These are phyloP conservation scores for Clitoria ternatea DNA, from an alignment of 306 rosid species.

Conservation along the genomic window DNA sequence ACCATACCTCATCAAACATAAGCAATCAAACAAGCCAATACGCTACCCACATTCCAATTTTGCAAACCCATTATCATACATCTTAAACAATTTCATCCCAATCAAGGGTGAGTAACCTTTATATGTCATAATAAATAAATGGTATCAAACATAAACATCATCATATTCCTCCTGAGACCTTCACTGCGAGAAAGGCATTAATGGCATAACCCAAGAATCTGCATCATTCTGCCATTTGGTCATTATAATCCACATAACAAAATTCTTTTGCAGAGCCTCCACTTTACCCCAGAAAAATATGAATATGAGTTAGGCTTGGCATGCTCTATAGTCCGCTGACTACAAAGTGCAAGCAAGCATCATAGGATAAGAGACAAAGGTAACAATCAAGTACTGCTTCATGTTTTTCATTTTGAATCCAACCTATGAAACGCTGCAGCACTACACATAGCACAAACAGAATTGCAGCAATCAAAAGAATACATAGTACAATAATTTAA, in stretches of 20 bases:
- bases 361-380: not conserved
- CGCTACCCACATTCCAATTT: not conserved
- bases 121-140: not conserved
- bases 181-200: not conserved
- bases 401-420: constrained; percentile 14
- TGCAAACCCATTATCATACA: not conserved
- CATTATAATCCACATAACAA: not conserved
- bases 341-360: not conserved
- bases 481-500: not conserved
- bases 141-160: not conserved
- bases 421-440: constrained; percentile 12
- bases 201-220: not conserved
- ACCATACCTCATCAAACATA: not conserved
- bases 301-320: not conserved
- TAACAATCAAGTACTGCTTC: not conserved
- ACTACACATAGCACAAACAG: constrained; percentile 13
- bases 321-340: not conserved
- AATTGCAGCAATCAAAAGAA: not conserved
- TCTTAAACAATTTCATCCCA: not conserved
- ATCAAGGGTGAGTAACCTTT: not conserved
- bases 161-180: constrained; percentile 10
- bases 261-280: not conserved
- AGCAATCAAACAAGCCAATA: not conserved
- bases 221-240: not conserved
- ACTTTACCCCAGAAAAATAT: not conserved